Evolutionary conservation across 345 rosid genomes (phyloP).

Genomic region (Pistacia integerrima): DNA sequence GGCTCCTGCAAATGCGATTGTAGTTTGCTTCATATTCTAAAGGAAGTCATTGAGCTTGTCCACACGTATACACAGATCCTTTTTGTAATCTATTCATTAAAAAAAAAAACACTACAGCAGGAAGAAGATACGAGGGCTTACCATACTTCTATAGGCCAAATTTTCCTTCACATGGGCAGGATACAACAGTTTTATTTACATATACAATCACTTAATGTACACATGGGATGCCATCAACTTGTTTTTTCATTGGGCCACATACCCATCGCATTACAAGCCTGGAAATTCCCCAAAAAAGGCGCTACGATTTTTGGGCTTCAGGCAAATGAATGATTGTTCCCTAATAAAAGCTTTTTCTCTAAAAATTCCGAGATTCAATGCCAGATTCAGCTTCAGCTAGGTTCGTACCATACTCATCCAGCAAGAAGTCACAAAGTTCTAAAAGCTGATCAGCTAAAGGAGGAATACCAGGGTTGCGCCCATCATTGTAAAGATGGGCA

Average conservation of each 20-base stretch:
- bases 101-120: background rate
- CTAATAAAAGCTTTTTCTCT: slow-evolving; percentile 1
- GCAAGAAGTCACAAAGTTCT: slow-evolving; percentile 85
- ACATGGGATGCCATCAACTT: background rate
- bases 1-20: too few relatives aligned
- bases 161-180: background rate
- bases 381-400: slow-evolving; percentile 74
- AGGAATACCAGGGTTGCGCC: slow-evolving; percentile 88
- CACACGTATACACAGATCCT: background rate
- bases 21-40: too few relatives aligned
- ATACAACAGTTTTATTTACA: background rate
- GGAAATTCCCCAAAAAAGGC: background rate
- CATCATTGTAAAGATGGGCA: slow-evolving; percentile 79
- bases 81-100: background rate
- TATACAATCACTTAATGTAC: background rate
- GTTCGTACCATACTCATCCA: slow-evolving; percentile 42
- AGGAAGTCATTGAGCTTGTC: background rate
- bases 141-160: background rate
- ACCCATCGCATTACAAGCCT: background rate
- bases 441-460: slow-evolving; percentile 96
- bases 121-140: background rate
- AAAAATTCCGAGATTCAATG: slow-evolving; percentile 37
- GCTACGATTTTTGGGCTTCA: background rate
- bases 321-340: slow-evolving; percentile 10
- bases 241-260: background rate